phyloP scores from a whole-genome alignment of 495 filamentous ascomycete genomes.

The Penicillium canariense region DNA sequence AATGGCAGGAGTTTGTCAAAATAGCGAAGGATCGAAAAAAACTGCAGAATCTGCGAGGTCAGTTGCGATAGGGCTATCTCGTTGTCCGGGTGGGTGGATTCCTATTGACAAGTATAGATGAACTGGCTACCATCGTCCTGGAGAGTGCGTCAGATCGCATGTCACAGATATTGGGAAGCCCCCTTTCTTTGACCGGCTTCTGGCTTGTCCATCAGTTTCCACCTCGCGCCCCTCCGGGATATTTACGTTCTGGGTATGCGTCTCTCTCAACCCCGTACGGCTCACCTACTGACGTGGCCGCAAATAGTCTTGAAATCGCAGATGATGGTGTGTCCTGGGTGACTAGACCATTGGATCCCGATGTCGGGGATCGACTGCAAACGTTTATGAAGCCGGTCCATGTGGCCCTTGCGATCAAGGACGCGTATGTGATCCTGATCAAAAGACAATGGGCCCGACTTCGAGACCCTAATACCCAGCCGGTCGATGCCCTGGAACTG shows the following conservation, averaged over 20 bases:
- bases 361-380: constrained; percentile 34
- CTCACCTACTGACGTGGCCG: constrained; percentile 13
- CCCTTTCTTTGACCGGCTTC: constrained; percentile 44
- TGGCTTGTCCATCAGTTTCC: constrained; percentile 65
- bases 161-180: constrained; percentile 44
- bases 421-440: constrained; percentile 35
- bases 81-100: not conserved
- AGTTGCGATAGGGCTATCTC: constrained; percentile 1
- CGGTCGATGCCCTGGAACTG: constrained; percentile 14
- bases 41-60: constrained; percentile 51
- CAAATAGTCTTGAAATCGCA: constrained; percentile 51
- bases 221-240: constrained; percentile 55
- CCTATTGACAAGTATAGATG: constrained; percentile 31
- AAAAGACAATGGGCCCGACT: constrained; percentile 32
- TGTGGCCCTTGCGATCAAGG: constrained; percentile 36
- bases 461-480: constrained; percentile 15
- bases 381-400: constrained; percentile 34
- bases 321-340: constrained; percentile 52
- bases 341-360: constrained; percentile 40
- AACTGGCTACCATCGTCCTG: constrained; percentile 49
- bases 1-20: constrained; percentile 65
- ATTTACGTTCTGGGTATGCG: constrained; percentile 58
- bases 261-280: not conserved
- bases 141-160: constrained; percentile 32
- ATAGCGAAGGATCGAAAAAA: constrained; percentile 52